Conservation (phyloP, 305 asterid species). For the Fraxinus albicans region DNA sequence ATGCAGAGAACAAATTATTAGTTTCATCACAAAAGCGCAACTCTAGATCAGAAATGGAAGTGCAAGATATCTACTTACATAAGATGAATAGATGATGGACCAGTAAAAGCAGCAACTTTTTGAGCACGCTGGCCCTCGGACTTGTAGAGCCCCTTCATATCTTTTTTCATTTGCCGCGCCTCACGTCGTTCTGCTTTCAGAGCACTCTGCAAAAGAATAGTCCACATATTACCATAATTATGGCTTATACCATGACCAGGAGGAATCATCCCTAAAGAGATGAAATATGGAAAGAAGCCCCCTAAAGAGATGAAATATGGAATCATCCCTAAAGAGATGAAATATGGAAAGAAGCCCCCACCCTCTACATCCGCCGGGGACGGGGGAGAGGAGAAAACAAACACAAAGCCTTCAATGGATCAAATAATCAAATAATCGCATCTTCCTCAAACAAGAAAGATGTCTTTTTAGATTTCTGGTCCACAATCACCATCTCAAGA, state of each 20-base stretch:
- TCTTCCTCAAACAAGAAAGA: not conserved
- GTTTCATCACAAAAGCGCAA: not conserved
- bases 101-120: slow-evolving; percentile 84
- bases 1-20: not conserved
- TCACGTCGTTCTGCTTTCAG: slow-evolving; percentile 84
- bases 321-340: not conserved
- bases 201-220: slow-evolving; percentile 58
- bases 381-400: not conserved
- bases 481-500: not conserved
- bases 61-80: slow-evolving; percentile 45
- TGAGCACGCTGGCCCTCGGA: slow-evolving; percentile 78
- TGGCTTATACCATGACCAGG: not conserved
- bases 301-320: not conserved
- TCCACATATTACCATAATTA: slow-evolving; percentile 7
- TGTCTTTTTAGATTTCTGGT: not conserved
- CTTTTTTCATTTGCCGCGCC: slow-evolving; percentile 80
- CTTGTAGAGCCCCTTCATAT: slow-evolving; percentile 66
- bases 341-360: not conserved
- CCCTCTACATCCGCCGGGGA: not conserved
- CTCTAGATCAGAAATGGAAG: slow-evolving; percentile 15
- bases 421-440: not conserved
- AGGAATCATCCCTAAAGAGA: not conserved
- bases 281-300: not conserved
- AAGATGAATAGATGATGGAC: slow-evolving; percentile 88
- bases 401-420: not conserved